A percentile compares a stretch with the other conserved stretches of the same genome.
phyloP scores from a whole-genome alignment of 768 basidiomycete genomes.

The Agrocybe chaxingu region DNA sequence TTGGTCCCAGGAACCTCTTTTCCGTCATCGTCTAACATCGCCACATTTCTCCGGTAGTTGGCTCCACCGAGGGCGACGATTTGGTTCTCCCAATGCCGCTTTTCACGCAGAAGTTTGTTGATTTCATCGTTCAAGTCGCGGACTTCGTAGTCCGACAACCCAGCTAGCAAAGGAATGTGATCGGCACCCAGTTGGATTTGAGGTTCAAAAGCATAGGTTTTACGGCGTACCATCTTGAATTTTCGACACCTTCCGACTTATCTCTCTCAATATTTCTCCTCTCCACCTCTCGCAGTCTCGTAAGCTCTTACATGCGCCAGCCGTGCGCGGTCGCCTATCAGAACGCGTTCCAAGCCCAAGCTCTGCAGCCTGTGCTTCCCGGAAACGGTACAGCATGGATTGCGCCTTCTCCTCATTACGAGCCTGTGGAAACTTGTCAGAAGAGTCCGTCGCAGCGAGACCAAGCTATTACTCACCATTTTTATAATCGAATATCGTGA shows the following conservation, averaged over 20 bases:
- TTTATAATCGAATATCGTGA: too few species aligned
- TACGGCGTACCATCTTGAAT: conserved; percentile 83
- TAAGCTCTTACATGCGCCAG: conserved; percentile 86
- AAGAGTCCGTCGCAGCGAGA: too few species aligned
- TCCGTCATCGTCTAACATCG: conserved; percentile 93
- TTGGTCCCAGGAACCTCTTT: conserved; percentile 95
- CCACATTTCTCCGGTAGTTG: conserved; percentile 91
- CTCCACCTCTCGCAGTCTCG: conserved; percentile 95
- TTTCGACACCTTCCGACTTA: conserved; percentile 94
- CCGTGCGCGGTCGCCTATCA: conserved; percentile 90
- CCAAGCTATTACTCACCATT: too few species aligned
- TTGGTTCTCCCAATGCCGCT: conserved; percentile 97
- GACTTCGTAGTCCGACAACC: conserved; percentile 92
- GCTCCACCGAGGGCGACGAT: conserved; percentile 95
- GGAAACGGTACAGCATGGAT: conserved; percentile 92
- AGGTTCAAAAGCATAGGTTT: background rate
- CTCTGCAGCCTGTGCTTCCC: conserved; percentile 94
- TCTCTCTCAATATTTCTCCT: conserved; percentile 92
- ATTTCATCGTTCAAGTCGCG: conserved; percentile 98
- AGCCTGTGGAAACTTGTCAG: conserved; percentile 46
- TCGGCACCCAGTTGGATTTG: background rate
- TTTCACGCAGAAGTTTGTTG: conserved; percentile 92
- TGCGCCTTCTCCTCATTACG: conserved; percentile 99
- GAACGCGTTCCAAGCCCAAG: conserved; percentile 83
- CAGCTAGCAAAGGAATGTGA: conserved; percentile 49